These are phyloP conservation scores for Grosmannia clavigera DNA, from an alignment of 2,329 filamentous ascomycete genomes.

Conservation along the genomic window DNA sequence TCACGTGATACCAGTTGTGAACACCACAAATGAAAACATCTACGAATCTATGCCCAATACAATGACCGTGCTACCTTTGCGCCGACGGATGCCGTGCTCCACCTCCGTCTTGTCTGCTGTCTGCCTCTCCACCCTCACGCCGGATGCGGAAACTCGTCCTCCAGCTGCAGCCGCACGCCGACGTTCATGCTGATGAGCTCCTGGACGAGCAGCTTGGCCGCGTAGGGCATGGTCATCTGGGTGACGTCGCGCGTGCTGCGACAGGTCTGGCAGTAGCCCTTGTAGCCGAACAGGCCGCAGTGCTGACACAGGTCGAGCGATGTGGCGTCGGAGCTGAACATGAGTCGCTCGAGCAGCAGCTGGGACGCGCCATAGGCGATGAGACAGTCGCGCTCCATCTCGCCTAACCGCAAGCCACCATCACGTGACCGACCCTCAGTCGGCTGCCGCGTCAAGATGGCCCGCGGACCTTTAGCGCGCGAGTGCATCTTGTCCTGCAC, in stretches of 20 bases:
- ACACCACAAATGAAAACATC: too few species aligned
- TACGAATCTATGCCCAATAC: too few species aligned
- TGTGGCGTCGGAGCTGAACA: conserved; percentile 87
- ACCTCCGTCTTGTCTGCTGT: too few species aligned
- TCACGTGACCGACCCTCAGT: conserved; percentile 90
- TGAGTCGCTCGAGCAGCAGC: conserved; percentile 80
- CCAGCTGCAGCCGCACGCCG: conserved; percentile 78
- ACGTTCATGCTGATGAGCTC: conserved; percentile 98
- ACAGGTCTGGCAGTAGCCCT: conserved; percentile 90
- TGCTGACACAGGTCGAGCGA: conserved; percentile 86
- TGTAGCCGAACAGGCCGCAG: conserved; percentile 91
- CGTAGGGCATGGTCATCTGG: conserved; percentile 94
- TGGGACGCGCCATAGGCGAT: conserved; percentile 95
- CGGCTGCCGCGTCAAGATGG: conserved; percentile 86
- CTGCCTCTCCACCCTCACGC: background rate
- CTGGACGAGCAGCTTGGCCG: conserved; percentile 89
- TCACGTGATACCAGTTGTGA: background rate
- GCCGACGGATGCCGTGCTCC: too few species aligned
- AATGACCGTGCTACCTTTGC: too few species aligned
- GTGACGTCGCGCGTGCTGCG: conserved; percentile 73
- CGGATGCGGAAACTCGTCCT: conserved; percentile 79
- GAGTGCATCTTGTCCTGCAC: conserved; percentile 99
- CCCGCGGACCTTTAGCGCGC: conserved; percentile 75
- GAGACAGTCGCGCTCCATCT: conserved; percentile 98
- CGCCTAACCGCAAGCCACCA: conserved; percentile 83